A percentile compares a stretch with the other conserved stretches of the same genome.
Conservation (phyloP, 2,329 filamentous ascomycete species). For the Aspergillus neotritici region DNA sequence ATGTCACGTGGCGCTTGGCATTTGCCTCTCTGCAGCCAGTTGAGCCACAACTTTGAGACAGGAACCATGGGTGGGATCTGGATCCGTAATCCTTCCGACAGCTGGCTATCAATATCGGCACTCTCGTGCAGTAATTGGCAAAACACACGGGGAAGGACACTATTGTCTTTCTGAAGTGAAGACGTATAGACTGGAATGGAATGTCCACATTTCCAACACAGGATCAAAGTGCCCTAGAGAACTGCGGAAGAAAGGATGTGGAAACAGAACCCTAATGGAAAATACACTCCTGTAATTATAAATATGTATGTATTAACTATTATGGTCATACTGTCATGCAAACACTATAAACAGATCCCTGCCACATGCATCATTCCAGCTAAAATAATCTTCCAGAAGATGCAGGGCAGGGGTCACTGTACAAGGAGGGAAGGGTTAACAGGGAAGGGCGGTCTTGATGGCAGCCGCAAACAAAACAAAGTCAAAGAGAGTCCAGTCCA, state of each 20-base stretch:
- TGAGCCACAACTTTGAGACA: too few species aligned
- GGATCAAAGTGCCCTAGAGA: too few species aligned
- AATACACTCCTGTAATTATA: neutral
- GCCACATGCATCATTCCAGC: neutral
- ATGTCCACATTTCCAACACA: too few species aligned
- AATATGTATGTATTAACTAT: constrained; percentile 18
- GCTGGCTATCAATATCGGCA: too few species aligned
- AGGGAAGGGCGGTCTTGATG: constrained; percentile 1
- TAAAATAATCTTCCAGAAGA: constrained; percentile 1
- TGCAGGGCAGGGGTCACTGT: constrained; percentile 11
- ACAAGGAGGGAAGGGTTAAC: constrained; percentile 10
- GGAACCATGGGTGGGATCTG: too few species aligned
- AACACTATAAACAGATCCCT: constrained; percentile 3
- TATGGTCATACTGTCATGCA: constrained; percentile 16
- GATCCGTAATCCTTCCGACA: too few species aligned
- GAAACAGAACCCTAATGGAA: too few species aligned
- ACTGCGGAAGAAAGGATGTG: too few species aligned
- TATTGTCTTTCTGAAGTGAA: too few species aligned
- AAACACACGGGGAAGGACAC: too few species aligned
- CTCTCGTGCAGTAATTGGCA: too few species aligned
- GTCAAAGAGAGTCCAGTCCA: neutral
- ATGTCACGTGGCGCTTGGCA: constrained; percentile 13
- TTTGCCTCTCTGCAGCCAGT: constrained; percentile 6
- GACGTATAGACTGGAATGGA: too few species aligned
- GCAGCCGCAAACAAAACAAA: neutral